phyloP scores from a whole-genome alignment of 257 asterid genomes.

The Petunia secreta region DNA sequence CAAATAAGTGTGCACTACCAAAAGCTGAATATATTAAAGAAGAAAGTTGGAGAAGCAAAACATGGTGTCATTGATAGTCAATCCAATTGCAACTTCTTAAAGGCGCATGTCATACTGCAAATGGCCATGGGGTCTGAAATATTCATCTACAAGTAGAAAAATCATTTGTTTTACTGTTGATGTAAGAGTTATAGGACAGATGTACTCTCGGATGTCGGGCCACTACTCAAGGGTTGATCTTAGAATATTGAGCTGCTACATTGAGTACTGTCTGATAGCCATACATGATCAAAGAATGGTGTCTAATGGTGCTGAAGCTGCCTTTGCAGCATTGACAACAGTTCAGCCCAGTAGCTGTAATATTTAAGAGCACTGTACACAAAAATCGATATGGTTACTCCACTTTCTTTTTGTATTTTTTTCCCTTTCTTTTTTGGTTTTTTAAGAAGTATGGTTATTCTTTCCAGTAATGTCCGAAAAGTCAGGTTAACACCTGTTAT shows the following conservation, averaged over 20 bases:
- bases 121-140: not conserved
- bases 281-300: not conserved
- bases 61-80: not conserved
- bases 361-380: not conserved
- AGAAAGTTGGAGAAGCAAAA: no score
- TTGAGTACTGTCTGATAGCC: not conserved
- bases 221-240: not conserved
- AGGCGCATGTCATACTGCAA: conserved; percentile 7
- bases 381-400: not conserved
- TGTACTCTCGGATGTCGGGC: not conserved
- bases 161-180: not conserved
- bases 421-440: not conserved
- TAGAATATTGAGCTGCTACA: not conserved
- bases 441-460: not conserved
- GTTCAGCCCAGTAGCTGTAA: not conserved
- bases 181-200: not conserved
- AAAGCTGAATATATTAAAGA: not conserved
- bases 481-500: not conserved
- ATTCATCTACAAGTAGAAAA: not conserved
- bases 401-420: not conserved
- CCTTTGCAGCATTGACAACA: not conserved
- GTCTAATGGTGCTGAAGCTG: not conserved
- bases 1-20: not conserved
- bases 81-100: not conserved
- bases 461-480: not conserved